These are phyloP conservation scores for Neonectria ditissima DNA, from an alignment of 2,329 filamentous ascomycete genomes.

Conservation along the genomic window DNA sequence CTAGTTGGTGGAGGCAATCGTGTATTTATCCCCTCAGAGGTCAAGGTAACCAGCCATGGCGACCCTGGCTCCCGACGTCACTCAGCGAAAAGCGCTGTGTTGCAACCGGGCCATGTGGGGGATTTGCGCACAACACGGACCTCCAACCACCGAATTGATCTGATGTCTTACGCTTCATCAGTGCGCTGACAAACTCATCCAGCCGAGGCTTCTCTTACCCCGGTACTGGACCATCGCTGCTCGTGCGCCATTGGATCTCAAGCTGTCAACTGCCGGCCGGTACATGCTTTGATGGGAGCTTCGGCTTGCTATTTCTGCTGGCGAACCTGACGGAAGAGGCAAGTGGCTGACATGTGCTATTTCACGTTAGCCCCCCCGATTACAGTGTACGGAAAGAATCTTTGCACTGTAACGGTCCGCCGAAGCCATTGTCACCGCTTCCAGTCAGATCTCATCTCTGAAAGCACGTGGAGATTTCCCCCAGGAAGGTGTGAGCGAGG, in stretches of 20 bases:
- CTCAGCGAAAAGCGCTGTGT: background rate
- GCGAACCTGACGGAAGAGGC: slow-evolving; percentile 4
- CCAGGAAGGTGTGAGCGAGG: background rate
- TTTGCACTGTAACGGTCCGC: background rate
- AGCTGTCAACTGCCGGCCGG: background rate
- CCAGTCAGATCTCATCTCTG: background rate
- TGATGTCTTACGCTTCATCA: background rate
- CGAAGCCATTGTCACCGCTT: background rate
- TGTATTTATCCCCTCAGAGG: background rate
- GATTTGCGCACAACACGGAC: background rate
- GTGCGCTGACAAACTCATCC: background rate
- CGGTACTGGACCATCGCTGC: background rate
- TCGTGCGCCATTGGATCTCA: background rate
- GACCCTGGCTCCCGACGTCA: background rate
- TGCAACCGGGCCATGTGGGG: slow-evolving; percentile 1
- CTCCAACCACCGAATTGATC: background rate
- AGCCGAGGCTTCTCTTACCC: background rate
- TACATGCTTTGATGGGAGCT: background rate
- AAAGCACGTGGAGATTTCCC: background rate
- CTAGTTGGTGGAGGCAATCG: background rate
- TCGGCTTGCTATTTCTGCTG: background rate
- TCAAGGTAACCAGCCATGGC: background rate
- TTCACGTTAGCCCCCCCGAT: background rate
- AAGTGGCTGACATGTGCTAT: slow-evolving; percentile 1
- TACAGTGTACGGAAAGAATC: background rate